Evolutionary conservation across 1,139 yeast genomes (phyloP).

Genomic region (Groenewaldozyma sp.): DNA sequence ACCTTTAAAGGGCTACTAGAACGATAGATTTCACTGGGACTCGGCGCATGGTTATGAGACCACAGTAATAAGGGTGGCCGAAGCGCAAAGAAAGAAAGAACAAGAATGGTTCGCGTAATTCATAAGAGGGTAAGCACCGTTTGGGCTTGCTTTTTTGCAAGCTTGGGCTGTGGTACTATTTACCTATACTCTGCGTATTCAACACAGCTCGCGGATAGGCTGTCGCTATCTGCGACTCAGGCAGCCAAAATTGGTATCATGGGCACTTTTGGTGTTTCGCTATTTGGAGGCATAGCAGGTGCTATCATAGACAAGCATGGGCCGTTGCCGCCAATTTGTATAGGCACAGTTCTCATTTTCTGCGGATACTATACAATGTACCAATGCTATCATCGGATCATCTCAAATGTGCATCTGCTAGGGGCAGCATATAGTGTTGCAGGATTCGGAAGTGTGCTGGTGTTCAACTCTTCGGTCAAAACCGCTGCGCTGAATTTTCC

Average conservation of each 20-base stretch:
- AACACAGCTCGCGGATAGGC: conserved; percentile 47
- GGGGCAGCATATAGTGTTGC: conserved; percentile 23
- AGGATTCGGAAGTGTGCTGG: conserved; percentile 27
- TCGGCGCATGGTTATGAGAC: too few species aligned
- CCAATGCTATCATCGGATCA: conserved; percentile 18
- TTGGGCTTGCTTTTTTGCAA: conserved; percentile 25
- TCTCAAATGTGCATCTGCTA: conserved; percentile 18
- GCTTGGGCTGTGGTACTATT: conserved; percentile 49
- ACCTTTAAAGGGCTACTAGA: too few species aligned
- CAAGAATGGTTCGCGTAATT: not conserved
- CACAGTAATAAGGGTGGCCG: too few species aligned
- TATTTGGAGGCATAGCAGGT: conserved; percentile 50
- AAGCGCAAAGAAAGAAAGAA: not conserved
- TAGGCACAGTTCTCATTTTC: conserved; percentile 22
- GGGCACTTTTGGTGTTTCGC: conserved; percentile 51
- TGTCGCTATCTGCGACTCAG: conserved; percentile 45
- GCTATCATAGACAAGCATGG: conserved; percentile 46
- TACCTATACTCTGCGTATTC: conserved; percentile 52
- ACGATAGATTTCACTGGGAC: too few species aligned
- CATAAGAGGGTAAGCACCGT: conserved; percentile 9
- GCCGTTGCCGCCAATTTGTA: conserved; percentile 36
- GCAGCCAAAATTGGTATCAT: conserved; percentile 45
- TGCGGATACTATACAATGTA: conserved; percentile 22
- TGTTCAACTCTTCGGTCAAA: conserved; percentile 28
- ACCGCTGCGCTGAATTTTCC: conserved; percentile 31